Conservation (phyloP, 1,284 basidiomycete genomes). For the Rhizopogon parksii region DNA sequence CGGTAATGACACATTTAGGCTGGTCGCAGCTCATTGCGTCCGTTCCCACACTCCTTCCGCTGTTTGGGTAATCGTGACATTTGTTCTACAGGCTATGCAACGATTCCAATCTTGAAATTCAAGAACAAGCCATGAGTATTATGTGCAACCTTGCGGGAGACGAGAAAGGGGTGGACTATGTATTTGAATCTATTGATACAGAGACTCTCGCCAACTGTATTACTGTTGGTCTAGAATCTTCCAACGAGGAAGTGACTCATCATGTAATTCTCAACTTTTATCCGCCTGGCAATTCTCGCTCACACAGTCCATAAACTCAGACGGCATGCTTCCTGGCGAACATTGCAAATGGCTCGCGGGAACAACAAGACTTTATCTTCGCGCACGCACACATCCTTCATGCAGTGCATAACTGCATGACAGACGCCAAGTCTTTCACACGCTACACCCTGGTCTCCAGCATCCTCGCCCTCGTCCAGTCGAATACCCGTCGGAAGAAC, state of each 20-base stretch:
- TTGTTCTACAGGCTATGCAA: constrained; percentile 36
- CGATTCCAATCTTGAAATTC: constrained; percentile 45
- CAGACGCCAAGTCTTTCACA: constrained; percentile 48
- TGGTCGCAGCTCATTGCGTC: constrained; percentile 54
- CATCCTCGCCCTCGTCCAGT: constrained; percentile 44
- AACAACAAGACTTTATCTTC: constrained; percentile 45
- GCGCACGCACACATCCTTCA: constrained; percentile 42
- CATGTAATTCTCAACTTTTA: constrained; percentile 33
- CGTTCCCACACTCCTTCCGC: constrained; percentile 17
- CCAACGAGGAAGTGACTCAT: constrained; percentile 44
- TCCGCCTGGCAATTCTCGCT: not conserved
- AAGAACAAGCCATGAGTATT: constrained; percentile 63
- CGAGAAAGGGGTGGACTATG: constrained; percentile 52
- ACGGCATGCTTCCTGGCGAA: constrained; percentile 57
- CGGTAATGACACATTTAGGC: constrained; percentile 57
- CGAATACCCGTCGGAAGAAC: constrained; percentile 28
- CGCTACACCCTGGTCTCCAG: constrained; percentile 55
- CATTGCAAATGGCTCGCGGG: constrained; percentile 49
- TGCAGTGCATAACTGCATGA: constrained; percentile 48
- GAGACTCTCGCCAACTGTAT: constrained; percentile 40
- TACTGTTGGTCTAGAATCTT: constrained; percentile 39
- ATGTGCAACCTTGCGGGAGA: constrained; percentile 57
- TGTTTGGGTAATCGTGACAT: not conserved
- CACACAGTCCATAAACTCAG: constrained; percentile 23
- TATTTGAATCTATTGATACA: constrained; percentile 46